Evolutionary conservation across 129 eudicot species (phyloP), one percentile per base, ranked within the genome.

Genomic region (Gnaphalium uliginosum): DNA sequence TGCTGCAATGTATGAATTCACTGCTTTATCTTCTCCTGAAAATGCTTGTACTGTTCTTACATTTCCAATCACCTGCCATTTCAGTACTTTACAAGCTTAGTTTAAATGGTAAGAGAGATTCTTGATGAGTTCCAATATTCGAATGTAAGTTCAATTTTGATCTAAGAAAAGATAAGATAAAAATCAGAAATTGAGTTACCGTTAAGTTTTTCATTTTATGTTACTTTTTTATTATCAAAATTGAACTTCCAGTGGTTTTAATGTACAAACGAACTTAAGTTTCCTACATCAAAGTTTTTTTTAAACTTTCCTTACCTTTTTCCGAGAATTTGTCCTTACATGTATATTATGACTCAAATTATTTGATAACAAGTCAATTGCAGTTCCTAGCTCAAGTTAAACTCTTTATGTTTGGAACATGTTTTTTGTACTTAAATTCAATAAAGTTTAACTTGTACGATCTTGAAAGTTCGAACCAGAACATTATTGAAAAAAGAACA

Each of bases 11-110:
- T 95, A 95, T 17, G 85, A 84, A 30, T 83, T 89, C n/a, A 95
- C 96, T 11, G 99, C 99, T 69, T 69, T 89, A 30, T 95, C 99
- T 76, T 95, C 99, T 27, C 97, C 97, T 0, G 89, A 91, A 85
- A 95, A 95, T 57, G 99, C 99, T 83, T 95, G 99, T 39, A 95
- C 99, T 5, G 99, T 95, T 81, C 99, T 84, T 56, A 95, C 96
- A 72, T 95, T 95, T 46, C 94, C 99, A 13, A 95, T 89, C 75
- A 89, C 96, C 99, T 95, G 82, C 56, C 8, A 71, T 68, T 39
- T 21, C 4, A 39, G 9, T 10, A 11, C 39, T 68, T 8, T 2
- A 8, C 6, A 13, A 14, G 46, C 6, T 21, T 23, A 17, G 43
- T 68, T 23, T 51, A 18, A n/a, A 53, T 65, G 17, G 4, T 15